Evolutionary conservation across 331 rosid genomes (phyloP).

Genomic region (Telfairia occidentalis): DNA sequence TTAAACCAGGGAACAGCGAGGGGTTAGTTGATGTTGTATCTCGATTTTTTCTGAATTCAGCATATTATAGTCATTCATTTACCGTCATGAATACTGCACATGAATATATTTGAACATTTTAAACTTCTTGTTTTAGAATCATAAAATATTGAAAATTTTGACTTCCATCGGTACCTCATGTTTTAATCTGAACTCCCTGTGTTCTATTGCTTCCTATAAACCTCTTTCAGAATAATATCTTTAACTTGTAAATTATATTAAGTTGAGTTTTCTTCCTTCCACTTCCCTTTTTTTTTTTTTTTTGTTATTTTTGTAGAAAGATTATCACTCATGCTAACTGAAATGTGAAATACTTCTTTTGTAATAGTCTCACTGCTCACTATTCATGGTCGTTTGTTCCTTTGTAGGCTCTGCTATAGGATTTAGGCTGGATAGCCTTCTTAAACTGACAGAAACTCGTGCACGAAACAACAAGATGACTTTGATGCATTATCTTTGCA

Average conservation of each 20-base stretch:
- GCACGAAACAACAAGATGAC: conserved; percentile 80
- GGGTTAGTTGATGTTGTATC: conserved; percentile 44
- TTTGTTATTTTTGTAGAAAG: not conserved
- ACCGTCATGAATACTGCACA: not conserved
- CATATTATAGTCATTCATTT: not conserved
- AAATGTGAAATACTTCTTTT: conserved; percentile 2
- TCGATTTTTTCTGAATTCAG: conserved; percentile 12
- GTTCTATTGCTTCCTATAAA: not conserved
- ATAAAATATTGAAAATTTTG: not conserved
- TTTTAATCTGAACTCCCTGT: not conserved
- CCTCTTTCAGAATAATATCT: not conserved
- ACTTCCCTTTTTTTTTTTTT: not conserved
- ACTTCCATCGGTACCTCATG: not conserved
- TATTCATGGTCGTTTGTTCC: not conserved
- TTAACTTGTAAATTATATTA: not conserved
- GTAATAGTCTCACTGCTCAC: not conserved
- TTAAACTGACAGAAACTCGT: conserved; percentile 74
- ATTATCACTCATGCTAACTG: not conserved
- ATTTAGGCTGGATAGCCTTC: conserved; percentile 80
- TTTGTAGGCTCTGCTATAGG: conserved; percentile 72
- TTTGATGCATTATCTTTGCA: conserved; percentile 84
- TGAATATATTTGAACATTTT: not conserved
- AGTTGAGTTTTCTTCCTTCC: not conserved
- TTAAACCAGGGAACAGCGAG: conserved; percentile 91
- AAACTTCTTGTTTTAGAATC: not conserved